Evolutionary conservation across 495 filamentous ascomycete genomes (phyloP).

Genomic region (Penicillium manginii): DNA sequence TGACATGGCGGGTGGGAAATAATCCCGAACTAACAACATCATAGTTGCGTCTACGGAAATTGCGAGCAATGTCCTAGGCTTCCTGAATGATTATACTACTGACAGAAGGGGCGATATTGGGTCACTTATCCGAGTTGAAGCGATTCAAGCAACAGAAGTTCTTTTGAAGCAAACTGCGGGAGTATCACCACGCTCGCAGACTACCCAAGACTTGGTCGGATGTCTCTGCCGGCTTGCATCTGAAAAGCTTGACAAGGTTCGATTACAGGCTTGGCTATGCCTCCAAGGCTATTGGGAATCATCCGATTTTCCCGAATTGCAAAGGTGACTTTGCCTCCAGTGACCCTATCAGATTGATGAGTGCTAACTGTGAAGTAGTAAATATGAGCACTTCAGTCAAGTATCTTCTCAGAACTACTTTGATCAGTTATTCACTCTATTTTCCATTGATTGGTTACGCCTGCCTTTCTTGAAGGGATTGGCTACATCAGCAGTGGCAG

Average conservation of each 20-base stretch:
- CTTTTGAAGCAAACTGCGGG: constrained; percentile 30
- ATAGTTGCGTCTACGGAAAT: constrained; percentile 33
- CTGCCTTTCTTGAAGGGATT: constrained; percentile 68
- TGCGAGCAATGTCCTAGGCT: constrained; percentile 40
- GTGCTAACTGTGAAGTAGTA: constrained; percentile 35
- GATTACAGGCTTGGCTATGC: constrained; percentile 64
- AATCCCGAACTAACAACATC: constrained; percentile 16
- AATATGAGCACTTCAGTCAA: constrained; percentile 50
- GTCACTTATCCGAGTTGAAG: constrained; percentile 78
- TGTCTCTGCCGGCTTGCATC: constrained; percentile 70
- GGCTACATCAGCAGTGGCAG: constrained; percentile 80
- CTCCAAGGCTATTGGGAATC: constrained; percentile 47
- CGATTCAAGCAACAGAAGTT: constrained; percentile 62
- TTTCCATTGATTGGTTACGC: constrained; percentile 42
- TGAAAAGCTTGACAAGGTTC: constrained; percentile 89
- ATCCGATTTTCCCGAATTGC: constrained; percentile 37
- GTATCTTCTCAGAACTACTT: constrained; percentile 50
- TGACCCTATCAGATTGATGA: neutral
- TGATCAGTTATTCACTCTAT: constrained; percentile 43
- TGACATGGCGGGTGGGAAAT: neutral
- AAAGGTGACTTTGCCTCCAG: constrained; percentile 28
- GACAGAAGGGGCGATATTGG: constrained; percentile 88
- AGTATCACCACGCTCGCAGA: constrained; percentile 13
- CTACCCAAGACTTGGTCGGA: constrained; percentile 36
- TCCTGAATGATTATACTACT: constrained; percentile 86